A percentile compares a stretch with the other conserved stretches of the same genome.
phyloP scores from a whole-genome alignment of 2,329 filamentous ascomycete genomes.

The Diaporthe citrichinensis region DNA sequence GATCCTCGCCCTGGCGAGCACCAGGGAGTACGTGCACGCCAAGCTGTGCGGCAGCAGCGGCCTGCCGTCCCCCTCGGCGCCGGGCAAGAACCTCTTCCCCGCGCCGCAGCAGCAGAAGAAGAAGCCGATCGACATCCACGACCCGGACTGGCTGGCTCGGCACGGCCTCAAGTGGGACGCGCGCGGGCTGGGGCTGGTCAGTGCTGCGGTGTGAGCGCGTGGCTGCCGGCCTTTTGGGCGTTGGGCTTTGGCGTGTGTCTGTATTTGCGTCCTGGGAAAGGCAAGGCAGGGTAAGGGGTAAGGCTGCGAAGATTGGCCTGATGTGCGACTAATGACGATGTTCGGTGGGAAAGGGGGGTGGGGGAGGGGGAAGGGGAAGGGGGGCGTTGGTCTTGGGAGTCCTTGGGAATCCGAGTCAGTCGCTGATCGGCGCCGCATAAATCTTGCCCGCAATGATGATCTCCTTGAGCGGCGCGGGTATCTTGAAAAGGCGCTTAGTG shows the following conservation, averaged over 20 bases:
- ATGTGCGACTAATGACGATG: constrained; percentile 23
- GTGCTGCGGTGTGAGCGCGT: constrained; percentile 11
- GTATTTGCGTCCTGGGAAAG: neutral
- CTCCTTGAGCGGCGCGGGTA: neutral
- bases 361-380: neutral
- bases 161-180: constrained; percentile 38
- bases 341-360: neutral
- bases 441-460: neutral
- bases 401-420: constrained; percentile 7
- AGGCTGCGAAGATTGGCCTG: constrained; percentile 2
- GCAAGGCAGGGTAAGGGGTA: neutral
- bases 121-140: constrained; percentile 34
- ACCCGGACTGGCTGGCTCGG: constrained; percentile 34
- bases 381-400: constrained; percentile 12
- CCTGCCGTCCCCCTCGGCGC: constrained; percentile 29
- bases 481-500: neutral
- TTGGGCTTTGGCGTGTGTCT: neutral
- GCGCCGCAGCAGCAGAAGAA: constrained; percentile 6
- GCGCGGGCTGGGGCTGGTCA: constrained; percentile 29
- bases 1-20: constrained; percentile 11
- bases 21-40: constrained; percentile 11
- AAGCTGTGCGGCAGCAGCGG: neutral
- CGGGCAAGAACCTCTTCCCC: constrained; percentile 31
- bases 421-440: neutral
- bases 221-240: neutral